These are phyloP conservation scores for Naganishia randhawae DNA, from an alignment of 768 basidiomycete species.

Conservation along the genomic window DNA sequence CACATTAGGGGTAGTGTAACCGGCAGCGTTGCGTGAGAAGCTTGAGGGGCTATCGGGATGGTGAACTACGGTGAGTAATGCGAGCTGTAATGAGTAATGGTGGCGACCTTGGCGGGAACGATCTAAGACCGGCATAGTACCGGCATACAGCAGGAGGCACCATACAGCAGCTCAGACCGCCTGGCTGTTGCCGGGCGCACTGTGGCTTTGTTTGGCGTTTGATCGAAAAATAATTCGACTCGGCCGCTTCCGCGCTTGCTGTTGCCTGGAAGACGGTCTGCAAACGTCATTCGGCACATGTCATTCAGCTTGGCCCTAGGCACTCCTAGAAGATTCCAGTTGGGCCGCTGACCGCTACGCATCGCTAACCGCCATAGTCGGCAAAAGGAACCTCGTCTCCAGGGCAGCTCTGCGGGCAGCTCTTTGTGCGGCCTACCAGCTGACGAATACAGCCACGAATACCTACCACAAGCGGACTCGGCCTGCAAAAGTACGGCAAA, in stretches of 20 bases:
- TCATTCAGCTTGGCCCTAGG: background rate
- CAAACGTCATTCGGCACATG: constrained; percentile 4
- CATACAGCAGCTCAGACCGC: background rate
- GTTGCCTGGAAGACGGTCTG: background rate
- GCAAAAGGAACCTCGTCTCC: no score
- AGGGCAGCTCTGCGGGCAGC: no score
- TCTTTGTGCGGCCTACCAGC: background rate
- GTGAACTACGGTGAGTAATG: no score
- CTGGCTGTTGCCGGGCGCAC: background rate
- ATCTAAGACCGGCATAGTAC: no score
- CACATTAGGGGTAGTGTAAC: no score
- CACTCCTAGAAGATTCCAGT: background rate
- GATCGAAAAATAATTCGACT: background rate
- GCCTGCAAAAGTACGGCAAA: background rate
- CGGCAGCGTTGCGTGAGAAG: no score
- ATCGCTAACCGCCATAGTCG: background rate
- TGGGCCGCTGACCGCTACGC: background rate
- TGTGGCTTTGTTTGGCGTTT: background rate
- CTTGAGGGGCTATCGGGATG: no score
- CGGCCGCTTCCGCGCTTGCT: background rate
- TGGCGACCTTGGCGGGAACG: no score
- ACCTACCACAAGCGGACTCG: background rate
- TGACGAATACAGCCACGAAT: background rate
- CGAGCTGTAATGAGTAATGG: no score
- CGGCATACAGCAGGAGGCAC: no score